These are phyloP conservation scores for Penicillium oxalicum DNA, from an alignment of 2,329 filamentous ascomycete genomes.

Conservation along the genomic window DNA sequence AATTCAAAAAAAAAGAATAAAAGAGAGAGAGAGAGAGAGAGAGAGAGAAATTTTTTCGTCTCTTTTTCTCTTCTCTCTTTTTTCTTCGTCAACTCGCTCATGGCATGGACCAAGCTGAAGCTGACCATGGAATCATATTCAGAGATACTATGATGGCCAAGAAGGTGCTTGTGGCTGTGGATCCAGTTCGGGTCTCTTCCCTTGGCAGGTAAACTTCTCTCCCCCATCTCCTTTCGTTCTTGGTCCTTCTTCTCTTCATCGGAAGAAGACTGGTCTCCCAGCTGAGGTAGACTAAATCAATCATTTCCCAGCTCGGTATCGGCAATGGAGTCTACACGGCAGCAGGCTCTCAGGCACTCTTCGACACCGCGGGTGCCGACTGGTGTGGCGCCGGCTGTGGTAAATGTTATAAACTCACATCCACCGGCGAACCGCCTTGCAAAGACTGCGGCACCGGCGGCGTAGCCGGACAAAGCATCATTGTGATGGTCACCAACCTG, in stretches of 20 bases:
- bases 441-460: slow-evolving; percentile 19
- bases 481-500: slow-evolving; percentile 31
- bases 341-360: slow-evolving; percentile 20
- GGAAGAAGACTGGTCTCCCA: no score
- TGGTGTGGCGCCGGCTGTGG: slow-evolving; percentile 25
- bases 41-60: no score
- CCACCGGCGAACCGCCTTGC: slow-evolving; percentile 16
- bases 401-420: slow-evolving; percentile 23
- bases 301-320: background rate
- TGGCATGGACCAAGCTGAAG: background rate
- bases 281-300: no score
- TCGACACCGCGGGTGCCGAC: slow-evolving; percentile 15
- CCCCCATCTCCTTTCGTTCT: background rate
- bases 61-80: background rate
- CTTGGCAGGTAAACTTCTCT: slow-evolving; percentile 22
- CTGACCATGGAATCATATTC: background rate
- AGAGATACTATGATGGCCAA: slow-evolving; percentile 30
- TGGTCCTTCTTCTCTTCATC: no score
- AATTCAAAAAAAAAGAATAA: no score
- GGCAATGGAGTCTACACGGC: slow-evolving; percentile 18
- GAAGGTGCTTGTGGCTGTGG: slow-evolving; percentile 31
- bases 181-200: slow-evolving; percentile 16
- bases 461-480: slow-evolving; percentile 18
- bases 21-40: no score
- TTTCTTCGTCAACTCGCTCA: background rate